Conservation (phyloP, 2,329 filamentous ascomycete genomes). For the Neurospora sp. region DNA sequence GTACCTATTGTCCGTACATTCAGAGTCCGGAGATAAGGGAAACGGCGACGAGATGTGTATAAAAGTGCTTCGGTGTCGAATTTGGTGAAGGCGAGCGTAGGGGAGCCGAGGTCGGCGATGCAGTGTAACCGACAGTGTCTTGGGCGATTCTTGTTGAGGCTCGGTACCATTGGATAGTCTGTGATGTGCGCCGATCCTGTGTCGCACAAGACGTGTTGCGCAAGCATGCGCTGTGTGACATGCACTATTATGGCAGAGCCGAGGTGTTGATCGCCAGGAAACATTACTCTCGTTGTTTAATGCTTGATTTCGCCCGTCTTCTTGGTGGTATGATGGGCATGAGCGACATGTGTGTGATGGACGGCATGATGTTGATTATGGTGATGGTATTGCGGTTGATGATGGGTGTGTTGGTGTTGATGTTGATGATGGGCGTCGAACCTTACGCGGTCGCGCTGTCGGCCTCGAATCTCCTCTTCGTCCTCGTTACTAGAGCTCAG, state of each 20-base stretch:
- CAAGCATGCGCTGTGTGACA: background rate
- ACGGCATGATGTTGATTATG: slow-evolving; percentile 5
- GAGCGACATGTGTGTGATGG: background rate
- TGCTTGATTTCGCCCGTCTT: slow-evolving; percentile 7
- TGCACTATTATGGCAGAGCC: background rate
- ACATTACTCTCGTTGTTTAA: background rate
- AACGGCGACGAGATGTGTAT: background rate
- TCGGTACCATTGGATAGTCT: background rate
- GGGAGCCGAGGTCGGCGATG: background rate
- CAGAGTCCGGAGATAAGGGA: background rate
- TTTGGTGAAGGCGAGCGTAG: background rate
- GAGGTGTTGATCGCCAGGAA: background rate
- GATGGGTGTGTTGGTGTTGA: slow-evolving; percentile 25
- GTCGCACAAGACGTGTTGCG: background rate
- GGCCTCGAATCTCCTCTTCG: slow-evolving; percentile 29
- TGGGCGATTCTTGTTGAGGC: background rate
- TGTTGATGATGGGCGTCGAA: slow-evolving; percentile 14
- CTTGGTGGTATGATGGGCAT: slow-evolving; percentile 1
- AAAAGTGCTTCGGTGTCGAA: background rate
- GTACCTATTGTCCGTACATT: background rate
- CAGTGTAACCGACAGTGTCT: background rate
- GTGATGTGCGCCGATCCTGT: background rate
- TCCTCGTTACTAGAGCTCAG: slow-evolving; percentile 28
- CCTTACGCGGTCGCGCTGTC: slow-evolving; percentile 24
- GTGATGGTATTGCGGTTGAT: slow-evolving; percentile 7